These are phyloP conservation scores for Botrytis fabae DNA, from an alignment of 2,329 filamentous ascomycete genomes.

Conservation along the genomic window DNA sequence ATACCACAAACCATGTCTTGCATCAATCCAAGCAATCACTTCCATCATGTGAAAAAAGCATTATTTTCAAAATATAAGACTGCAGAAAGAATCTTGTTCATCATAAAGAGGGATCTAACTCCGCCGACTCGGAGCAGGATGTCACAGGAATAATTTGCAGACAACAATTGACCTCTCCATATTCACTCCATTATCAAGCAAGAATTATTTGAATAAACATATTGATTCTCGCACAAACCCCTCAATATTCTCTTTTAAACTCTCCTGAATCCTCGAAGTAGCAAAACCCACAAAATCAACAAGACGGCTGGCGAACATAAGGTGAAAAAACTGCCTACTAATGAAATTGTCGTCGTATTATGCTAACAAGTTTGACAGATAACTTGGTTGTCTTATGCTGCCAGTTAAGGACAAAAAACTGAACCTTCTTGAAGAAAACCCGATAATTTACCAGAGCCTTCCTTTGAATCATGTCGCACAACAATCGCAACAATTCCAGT, in stretches of 20 bases:
- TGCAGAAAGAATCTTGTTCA: not conserved
- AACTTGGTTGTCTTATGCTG: not conserved
- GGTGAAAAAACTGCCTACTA: not conserved
- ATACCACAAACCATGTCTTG: not conserved
- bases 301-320: not conserved
- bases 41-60: not conserved
- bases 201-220: not conserved
- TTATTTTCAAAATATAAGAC: not conserved
- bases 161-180: not conserved
- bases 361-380: not conserved
- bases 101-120: not conserved
- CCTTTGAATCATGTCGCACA: not conserved
- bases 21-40: not conserved
- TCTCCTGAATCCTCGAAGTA: not conserved
- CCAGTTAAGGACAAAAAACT: not conserved
- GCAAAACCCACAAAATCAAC: not conserved
- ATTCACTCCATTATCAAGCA: slow-evolving; percentile 2
- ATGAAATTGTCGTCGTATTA: too few relatives aligned
- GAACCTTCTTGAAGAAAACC: not conserved
- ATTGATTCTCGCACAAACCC: not conserved
- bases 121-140: not conserved
- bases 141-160: not conserved
- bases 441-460: not conserved
- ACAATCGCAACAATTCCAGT: too few relatives aligned
- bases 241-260: not conserved